These are phyloP conservation scores for Rhynchospora tenuis DNA, from an alignment of 176 grass and related monocot species.

Conservation along the genomic window DNA sequence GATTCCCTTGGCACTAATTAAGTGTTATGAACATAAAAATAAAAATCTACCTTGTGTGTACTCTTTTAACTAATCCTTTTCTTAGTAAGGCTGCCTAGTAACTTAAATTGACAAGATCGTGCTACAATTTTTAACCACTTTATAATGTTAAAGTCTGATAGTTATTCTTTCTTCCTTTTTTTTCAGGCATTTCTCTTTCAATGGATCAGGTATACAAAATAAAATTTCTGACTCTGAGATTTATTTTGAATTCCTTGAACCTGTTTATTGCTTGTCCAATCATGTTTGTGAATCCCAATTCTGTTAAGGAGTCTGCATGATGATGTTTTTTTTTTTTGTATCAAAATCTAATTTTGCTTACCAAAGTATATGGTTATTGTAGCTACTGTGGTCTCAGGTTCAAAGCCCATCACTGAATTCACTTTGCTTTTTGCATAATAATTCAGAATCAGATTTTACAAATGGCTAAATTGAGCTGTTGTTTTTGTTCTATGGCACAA, in stretches of 20 bases:
- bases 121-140: not conserved
- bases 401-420: not conserved
- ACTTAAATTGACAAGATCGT: not conserved
- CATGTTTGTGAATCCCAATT: not conserved
- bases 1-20: not conserved
- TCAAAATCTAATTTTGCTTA: not conserved
- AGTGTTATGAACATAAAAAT: not conserved
- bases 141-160: not conserved
- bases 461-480: too few relatives aligned
- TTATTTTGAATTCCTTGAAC: not conserved
- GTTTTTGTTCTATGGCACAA: not conserved
- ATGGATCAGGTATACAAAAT: constrained; percentile 26
- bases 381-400: not conserved
- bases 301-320: not conserved
- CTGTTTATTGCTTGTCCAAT: not conserved
- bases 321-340: not conserved
- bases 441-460: not conserved
- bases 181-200: constrained; percentile 30
- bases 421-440: not conserved
- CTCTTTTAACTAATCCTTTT: not conserved
- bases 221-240: not conserved
- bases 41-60: not conserved
- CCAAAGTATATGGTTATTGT: not conserved
- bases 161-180: not conserved
- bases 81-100: not conserved